phyloP scores from a whole-genome alignment of 2,329 filamentous ascomycete species.

The Phaeoacremonium minimum region DNA sequence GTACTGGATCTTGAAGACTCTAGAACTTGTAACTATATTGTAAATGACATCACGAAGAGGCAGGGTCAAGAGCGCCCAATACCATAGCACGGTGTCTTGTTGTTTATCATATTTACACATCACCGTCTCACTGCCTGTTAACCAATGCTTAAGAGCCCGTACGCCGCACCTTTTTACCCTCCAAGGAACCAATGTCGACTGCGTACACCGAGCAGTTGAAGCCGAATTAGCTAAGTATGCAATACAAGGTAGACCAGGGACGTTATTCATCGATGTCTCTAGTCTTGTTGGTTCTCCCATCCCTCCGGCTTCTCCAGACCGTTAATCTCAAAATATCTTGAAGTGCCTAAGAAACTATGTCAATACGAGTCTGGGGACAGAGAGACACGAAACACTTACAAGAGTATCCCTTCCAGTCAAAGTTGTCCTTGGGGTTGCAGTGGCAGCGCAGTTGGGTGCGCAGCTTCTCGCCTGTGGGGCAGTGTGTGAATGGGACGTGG shows the following conservation, averaged over 20 bases:
- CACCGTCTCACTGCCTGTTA: too few relatives aligned
- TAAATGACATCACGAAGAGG: too few relatives aligned
- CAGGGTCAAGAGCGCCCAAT: too few relatives aligned
- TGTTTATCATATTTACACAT: too few relatives aligned
- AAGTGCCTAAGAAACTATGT: conserved; percentile 62
- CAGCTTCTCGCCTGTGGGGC: conserved; percentile 83
- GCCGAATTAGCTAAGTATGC: too few relatives aligned
- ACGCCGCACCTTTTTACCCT: not conserved
- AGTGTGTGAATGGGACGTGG: conserved; percentile 97
- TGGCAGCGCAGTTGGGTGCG: conserved; percentile 84
- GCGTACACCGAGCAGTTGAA: too few relatives aligned
- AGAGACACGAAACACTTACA: conserved; percentile 70
- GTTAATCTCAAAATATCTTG: conserved; percentile 81
- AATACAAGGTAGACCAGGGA: conserved; percentile 2
- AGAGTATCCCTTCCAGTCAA: conserved; percentile 98
- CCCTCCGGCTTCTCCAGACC: conserved; percentile 78
- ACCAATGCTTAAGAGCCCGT: not conserved
- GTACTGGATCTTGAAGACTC: too few relatives aligned
- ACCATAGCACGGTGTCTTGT: too few relatives aligned
- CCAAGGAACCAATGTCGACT: too few relatives aligned
- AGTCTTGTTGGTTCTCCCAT: conserved; percentile 67
- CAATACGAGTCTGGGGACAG: conserved; percentile 9
- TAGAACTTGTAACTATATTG: too few relatives aligned
- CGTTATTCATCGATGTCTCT: conserved; percentile 10
- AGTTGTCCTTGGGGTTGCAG: conserved; percentile 95